Conservation (phyloP, 2,329 filamentous ascomycete genomes). For the Dendrostoma leiphaemia region DNA sequence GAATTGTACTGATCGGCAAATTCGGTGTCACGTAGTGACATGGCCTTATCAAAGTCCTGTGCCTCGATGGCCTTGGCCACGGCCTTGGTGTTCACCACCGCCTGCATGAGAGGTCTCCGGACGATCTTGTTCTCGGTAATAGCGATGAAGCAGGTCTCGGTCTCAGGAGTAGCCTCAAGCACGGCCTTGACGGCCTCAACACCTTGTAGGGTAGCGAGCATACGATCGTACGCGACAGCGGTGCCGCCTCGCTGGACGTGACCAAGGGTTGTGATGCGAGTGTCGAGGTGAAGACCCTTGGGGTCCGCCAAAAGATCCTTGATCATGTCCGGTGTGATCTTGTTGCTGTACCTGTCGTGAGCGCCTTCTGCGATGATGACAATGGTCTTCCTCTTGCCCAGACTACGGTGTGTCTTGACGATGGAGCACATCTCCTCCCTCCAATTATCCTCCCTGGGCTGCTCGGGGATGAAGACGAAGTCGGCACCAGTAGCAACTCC, state of each 20-base stretch:
- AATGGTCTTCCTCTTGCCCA: slow-evolving; percentile 96
- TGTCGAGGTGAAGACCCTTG: slow-evolving; percentile 78
- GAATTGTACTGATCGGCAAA: slow-evolving; percentile 90
- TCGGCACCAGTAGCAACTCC: slow-evolving; percentile 94
- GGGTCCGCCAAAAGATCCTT: slow-evolving; percentile 83
- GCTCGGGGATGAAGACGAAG: slow-evolving; percentile 95
- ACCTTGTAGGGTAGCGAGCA: slow-evolving; percentile 88
- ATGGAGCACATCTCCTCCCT: slow-evolving; percentile 81
- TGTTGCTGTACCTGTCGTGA: slow-evolving; percentile 77
- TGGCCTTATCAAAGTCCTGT: slow-evolving; percentile 84
- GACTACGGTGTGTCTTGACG: slow-evolving; percentile 75
- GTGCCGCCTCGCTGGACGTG: slow-evolving; percentile 96
- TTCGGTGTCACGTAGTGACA: slow-evolving; percentile 86
- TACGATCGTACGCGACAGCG: slow-evolving; percentile 90
- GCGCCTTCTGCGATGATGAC: slow-evolving; percentile 97
- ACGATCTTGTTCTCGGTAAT: slow-evolving; percentile 98
- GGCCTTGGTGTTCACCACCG: slow-evolving; percentile 81
- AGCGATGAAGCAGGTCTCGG: slow-evolving; percentile 90
- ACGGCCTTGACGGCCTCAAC: slow-evolving; percentile 93
- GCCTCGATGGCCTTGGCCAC: slow-evolving; percentile 78
- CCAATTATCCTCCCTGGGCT: slow-evolving; percentile 85
- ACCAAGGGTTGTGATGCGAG: slow-evolving; percentile 88
- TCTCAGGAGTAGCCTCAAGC: slow-evolving; percentile 82
- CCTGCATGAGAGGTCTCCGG: slow-evolving; percentile 83
- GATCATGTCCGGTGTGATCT: slow-evolving; percentile 77